A percentile compares a stretch with the other conserved stretches of the same genome.
Conservation (phyloP, 257 asterid genomes). For the Fraxinus americana region DNA sequence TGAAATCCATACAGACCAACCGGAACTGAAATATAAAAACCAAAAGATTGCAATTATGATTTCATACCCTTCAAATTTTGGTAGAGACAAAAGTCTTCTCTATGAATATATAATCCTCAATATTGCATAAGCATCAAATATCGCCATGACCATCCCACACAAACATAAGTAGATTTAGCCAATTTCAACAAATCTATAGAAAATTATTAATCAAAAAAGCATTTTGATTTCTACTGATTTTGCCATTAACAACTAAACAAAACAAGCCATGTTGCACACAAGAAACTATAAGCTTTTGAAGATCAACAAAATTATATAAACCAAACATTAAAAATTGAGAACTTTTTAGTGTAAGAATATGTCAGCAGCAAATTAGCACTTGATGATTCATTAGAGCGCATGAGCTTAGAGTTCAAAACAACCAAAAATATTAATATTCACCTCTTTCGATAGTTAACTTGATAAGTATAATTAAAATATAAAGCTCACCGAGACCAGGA, state of each 20-base stretch:
- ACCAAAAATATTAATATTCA: neutral
- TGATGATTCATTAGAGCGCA: neutral
- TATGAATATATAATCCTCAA: neutral
- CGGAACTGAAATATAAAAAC: constrained; percentile 72
- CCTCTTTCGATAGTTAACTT: neutral
- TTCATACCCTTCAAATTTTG: neutral
- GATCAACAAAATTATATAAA: neutral
- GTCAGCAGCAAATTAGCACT: neutral
- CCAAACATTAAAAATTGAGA: neutral
- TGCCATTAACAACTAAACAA: neutral
- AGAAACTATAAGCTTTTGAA: neutral
- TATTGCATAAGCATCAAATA: constrained; percentile 10
- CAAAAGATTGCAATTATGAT: constrained; percentile 19
- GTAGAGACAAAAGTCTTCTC: neutral
- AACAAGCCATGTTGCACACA: neutral
- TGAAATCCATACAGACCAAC: constrained; percentile 93
- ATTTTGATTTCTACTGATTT: neutral
- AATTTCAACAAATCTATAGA: neutral
- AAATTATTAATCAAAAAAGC: neutral
- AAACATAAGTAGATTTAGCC: neutral
- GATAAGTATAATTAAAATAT: neutral
- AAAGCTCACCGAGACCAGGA: constrained; percentile 87
- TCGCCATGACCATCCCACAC: constrained; percentile 12
- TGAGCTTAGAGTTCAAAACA: neutral
- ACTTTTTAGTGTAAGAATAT: neutral